Base-by-base conservation (phyloP, 345 rosid species). In the Boechera retrofracta region DNA sequence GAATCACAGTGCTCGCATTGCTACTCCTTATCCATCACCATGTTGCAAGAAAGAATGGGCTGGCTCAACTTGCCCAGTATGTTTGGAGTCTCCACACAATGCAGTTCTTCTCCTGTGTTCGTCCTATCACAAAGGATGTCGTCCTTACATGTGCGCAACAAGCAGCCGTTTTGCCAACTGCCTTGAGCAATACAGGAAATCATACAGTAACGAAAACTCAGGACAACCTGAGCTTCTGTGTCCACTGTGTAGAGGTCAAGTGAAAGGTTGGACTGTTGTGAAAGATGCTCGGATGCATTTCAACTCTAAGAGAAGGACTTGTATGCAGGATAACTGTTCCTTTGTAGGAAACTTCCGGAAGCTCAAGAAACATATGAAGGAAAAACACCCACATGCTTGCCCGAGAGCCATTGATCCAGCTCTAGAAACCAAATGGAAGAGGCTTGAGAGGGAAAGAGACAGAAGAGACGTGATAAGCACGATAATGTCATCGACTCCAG, bases 91-190 rank as follows among this genome's bases (percentile, higher is more conserved):
- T 71, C 97, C 98, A 38, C 97, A 90, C 86, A 90, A 90, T 64
- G 93, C 98, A 9, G 95, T 89, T 29, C 93, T 92, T 28, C 89
- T 94, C 12, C 84, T 90, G 10, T 89, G 97, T 74, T 90, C 95
- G 45, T 92, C 98, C 0, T 86, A 90, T 54, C 82, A 87, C 78
- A 89, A 91, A 72, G 97, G 98, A 12, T 94, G 98, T 18, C 97
- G 93, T 47, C 93, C 92, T 31, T 94, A 94, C 77, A 94, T 94
- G 93, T 94, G 98, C 75, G 92, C 94, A 21, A 94, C 98, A 2
- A 83, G 97, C 78, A 84, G 79, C 48, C 93, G 92, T 42, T 90
- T 83, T 62, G 90, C 97, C 49, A 90, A 94, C 72, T 92, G 95
- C 73, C 92, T 94, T 55, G 95, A 90, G 7, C 98, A 92, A 44